These are phyloP conservation scores for Pythium grandisporangium DNA, from an alignment of 352 stramenopile species.

Conservation along the genomic window DNA sequence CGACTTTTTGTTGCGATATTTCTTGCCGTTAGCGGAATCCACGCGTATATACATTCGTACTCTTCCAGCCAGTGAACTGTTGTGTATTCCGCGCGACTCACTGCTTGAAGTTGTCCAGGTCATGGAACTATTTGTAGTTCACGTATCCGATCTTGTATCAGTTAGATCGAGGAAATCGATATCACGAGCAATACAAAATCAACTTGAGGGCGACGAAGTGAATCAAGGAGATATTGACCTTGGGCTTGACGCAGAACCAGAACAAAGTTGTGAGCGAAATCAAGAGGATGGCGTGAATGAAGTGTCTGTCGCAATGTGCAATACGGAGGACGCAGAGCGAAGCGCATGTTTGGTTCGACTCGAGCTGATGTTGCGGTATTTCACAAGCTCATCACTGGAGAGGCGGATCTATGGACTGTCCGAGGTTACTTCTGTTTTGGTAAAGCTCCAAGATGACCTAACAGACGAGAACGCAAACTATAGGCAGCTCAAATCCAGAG, in stretches of 20 bases:
- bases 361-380: conserved; percentile 43
- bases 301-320: conserved; percentile 18
- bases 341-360: conserved; percentile 37
- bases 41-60: conserved; percentile 18
- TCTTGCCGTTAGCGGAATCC: conserved; percentile 19
- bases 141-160: neutral
- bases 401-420: conserved; percentile 66
- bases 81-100: conserved; percentile 26
- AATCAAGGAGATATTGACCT: conserved; percentile 10
- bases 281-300: neutral
- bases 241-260: neutral
- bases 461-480: no score
- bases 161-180: no score
- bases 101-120: conserved; percentile 52
- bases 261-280: conserved; percentile 1
- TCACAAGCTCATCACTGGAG: conserved; percentile 46
- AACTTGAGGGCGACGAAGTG: no score
- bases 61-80: conserved; percentile 19
- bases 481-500: no score
- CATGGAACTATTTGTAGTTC: conserved; percentile 32
- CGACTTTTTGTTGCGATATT: conserved; percentile 29
- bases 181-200: no score
- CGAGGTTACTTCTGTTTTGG: conserved; percentile 42
- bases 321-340: no score
- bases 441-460: no score